Evolutionary conservation across 2,329 filamentous ascomycete genomes (phyloP), one percentile per base, ranked within the genome.

Genomic region (Bipolaris oryzae): DNA sequence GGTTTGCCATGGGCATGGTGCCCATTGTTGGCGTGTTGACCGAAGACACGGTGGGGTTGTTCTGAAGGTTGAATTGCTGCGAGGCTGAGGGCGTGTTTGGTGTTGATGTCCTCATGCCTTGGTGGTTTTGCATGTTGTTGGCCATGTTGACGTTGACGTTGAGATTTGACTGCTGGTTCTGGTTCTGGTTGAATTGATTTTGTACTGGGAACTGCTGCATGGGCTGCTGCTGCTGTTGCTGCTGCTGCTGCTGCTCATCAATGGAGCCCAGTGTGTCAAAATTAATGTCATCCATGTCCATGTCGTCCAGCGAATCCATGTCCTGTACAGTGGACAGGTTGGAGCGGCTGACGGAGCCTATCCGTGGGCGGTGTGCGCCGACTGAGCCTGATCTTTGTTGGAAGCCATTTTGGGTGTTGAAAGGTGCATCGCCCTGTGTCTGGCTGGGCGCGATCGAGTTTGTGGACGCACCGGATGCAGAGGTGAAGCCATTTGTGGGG

Each of bases 281-380:
- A 71, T 97, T 94, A 92, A 98, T 97, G 71, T 96, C 92, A 70
- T 96, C 92, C 46, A 95, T 67, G 71, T 98, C 94, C 89, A 98
- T 90, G 71, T 98, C 94, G 50, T 92, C 92, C 28, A 96, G 86
- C 16, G 91, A 87, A 70, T 96, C 93, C 81, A 96, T 87, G 58
- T 96, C 80, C 57, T 82, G 76, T 6, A 77, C 75, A 5, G 76
- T 76, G 5, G 76, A 76, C 44, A 78, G 61, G 50, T 77, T 76
- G 35, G 74, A 77, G 35, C 75, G 72, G 62, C 64, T 77, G 68
- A 76, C 71, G 16, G 74, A 76, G 56, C 66, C 78, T 61, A 70
- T 72, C 68, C 71, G 78, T 71, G 74, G 78, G 60, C 65, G 76
- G 62, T 55, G 74, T 44, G 54, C 77, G 39, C 66, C 60, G 25